Conservation (phyloP, 2,329 filamentous ascomycete species). For the Pleoardoris graminearum region DNA sequence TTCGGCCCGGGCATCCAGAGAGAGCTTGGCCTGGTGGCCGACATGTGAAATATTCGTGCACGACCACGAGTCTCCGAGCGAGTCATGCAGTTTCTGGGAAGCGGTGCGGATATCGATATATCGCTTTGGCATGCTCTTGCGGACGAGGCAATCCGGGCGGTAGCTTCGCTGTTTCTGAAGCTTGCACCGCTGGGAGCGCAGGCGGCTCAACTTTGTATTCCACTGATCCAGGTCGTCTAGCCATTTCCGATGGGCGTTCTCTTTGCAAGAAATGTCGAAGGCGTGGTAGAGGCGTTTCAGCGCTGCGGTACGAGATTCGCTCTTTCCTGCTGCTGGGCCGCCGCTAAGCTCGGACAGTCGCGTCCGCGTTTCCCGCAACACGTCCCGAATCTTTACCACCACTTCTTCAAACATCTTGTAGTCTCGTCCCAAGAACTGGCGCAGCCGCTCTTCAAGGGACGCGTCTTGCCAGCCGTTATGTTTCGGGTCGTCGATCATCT, state of each 20-base stretch:
- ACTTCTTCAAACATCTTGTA: conserved; percentile 9
- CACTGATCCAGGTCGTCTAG: conserved; percentile 10
- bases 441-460: conserved; percentile 4
- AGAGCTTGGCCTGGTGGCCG: conserved; percentile 14
- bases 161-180: conserved; percentile 5
- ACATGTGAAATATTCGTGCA: conserved; percentile 15
- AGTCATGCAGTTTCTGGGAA: conserved; percentile 8
- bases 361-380: conserved; percentile 5
- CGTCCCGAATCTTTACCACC: conserved; percentile 13
- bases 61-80: conserved; percentile 12
- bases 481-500: conserved; percentile 6
- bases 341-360: neutral
- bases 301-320: neutral
- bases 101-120: conserved; percentile 2
- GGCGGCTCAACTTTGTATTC: conserved; percentile 9
- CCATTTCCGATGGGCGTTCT: conserved; percentile 7
- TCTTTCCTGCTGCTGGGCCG: neutral
- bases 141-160: neutral
- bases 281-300: conserved; percentile 2
- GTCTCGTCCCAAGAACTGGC: conserved; percentile 8
- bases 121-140: conserved; percentile 1
- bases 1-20: conserved; percentile 8
- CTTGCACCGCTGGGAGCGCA: conserved; percentile 10
- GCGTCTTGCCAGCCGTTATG: conserved; percentile 5
- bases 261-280: conserved; percentile 12